Evolutionary conservation across 441 rosid genomes (phyloP).

Genomic region (Brassica hybrid): DNA sequence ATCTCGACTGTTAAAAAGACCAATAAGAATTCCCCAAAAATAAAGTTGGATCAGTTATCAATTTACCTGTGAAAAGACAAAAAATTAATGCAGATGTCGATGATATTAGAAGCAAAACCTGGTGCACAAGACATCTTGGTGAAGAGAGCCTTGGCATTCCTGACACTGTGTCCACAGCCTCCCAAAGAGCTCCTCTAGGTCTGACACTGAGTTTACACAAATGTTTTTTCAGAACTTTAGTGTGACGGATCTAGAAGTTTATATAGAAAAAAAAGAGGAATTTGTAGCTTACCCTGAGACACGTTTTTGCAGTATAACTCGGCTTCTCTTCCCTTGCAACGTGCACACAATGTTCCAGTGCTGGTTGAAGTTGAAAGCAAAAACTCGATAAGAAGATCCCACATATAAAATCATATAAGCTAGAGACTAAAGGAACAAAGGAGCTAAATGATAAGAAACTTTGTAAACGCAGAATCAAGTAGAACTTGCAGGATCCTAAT

Average conservation of each 20-base stretch:
- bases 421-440: too few relatives aligned
- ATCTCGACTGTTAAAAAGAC: constrained; percentile 70
- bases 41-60: neutral
- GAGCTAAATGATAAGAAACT: too few relatives aligned
- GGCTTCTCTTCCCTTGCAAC: constrained; percentile 97
- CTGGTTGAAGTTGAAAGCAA: constrained; percentile 25
- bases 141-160: constrained; percentile 98
- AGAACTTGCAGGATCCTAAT: constrained; percentile 18
- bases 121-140: constrained; percentile 97
- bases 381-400: too few relatives aligned
- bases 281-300: constrained; percentile 62
- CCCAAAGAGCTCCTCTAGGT: constrained; percentile 84
- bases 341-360: constrained; percentile 73
- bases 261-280: neutral
- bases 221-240: neutral
- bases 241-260: neutral
- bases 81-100: too few relatives aligned
- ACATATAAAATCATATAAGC: too few relatives aligned
- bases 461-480: neutral
- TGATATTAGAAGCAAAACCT: constrained; percentile 44
- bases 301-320: constrained; percentile 90
- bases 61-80: neutral
- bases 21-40: neutral
- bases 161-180: constrained; percentile 97
- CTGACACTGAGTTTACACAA: constrained; percentile 67